Conservation (phyloP, 768 basidiomycete species). For the Hysterangium stoloniferum region DNA sequence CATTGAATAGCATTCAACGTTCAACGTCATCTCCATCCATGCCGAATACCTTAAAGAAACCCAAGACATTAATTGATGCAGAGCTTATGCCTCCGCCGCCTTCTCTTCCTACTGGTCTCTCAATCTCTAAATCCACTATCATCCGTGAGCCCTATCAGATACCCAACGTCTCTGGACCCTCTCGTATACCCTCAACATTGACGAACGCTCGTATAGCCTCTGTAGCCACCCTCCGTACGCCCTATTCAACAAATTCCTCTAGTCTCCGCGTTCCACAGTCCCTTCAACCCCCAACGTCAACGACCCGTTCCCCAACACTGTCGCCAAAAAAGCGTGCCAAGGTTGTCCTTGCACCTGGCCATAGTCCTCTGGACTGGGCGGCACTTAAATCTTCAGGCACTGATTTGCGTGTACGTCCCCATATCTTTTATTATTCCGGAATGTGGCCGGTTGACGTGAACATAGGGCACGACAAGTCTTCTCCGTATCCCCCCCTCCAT, state of each 20-base stretch:
- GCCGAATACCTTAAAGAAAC: conserved; percentile 25
- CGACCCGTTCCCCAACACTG: conserved; percentile 49
- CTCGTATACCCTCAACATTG: conserved; percentile 23
- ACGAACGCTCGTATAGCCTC: conserved; percentile 9
- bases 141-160: not conserved
- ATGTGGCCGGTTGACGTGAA: conserved; percentile 17
- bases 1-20: conserved; percentile 64
- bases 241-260: not conserved
- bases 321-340: conserved; percentile 58
- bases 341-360: conserved; percentile 86
- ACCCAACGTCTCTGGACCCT: conserved; percentile 14
- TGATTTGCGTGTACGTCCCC: conserved; percentile 59
- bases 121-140: conserved; percentile 17
- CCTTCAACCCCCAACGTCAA: conserved; percentile 52
- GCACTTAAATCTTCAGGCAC: conserved; percentile 71
- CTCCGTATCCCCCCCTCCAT: conserved; percentile 68
- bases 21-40: conserved; percentile 18
- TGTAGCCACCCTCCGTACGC: not conserved
- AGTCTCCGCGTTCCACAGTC: not conserved
- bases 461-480: conserved; percentile 62
- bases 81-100: conserved; percentile 40
- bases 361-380: conserved; percentile 92
- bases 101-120: conserved; percentile 30
- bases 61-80: conserved; percentile 47
- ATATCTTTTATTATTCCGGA: not conserved